These are phyloP conservation scores for Candida odintsovae DNA, from an alignment of 805 yeast genomes.

Conservation along the genomic window DNA sequence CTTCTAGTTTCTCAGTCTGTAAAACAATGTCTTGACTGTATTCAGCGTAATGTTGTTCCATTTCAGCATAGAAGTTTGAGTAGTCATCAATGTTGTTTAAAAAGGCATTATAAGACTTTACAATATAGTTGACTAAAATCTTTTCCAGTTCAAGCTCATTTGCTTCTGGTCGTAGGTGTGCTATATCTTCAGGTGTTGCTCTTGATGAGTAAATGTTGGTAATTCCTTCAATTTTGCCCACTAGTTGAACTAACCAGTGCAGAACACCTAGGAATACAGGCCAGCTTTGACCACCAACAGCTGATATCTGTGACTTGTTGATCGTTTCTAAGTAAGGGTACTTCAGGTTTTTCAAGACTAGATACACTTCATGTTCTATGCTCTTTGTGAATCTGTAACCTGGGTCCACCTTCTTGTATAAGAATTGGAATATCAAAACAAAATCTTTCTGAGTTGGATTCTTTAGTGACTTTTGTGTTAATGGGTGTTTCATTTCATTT, in stretches of 20 bases:
- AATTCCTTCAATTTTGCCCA: conserved; percentile 33
- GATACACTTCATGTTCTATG: conserved; percentile 71
- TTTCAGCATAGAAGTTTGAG: conserved; percentile 44
- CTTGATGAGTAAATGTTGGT: conserved; percentile 5
- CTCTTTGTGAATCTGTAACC: conserved; percentile 62
- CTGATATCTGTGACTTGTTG: conserved; percentile 79
- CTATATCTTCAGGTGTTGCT: conserved; percentile 20
- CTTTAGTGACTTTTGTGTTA: conserved; percentile 57
- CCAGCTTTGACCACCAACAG: conserved; percentile 91
- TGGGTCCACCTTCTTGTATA: conserved; percentile 75
- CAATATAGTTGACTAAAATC: conserved; percentile 53
- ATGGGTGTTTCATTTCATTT: conserved; percentile 63
- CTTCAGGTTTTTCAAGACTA: conserved; percentile 53
- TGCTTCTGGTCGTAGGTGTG: conserved; percentile 22
- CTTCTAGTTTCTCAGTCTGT: conserved; percentile 37
- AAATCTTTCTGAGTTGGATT: conserved; percentile 89
- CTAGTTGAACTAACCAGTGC: conserved; percentile 71
- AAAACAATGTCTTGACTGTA: conserved; percentile 43
- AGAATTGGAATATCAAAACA: conserved; percentile 69
- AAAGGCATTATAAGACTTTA: conserved; percentile 63
- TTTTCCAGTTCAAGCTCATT: conserved; percentile 32
- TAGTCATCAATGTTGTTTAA: conserved; percentile 62
- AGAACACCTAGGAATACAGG: conserved; percentile 75
- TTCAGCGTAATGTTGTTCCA: conserved; percentile 49
- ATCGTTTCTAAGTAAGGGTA: conserved; percentile 81